Evolutionary conservation across 257 asterid genomes (phyloP).

Genomic region (Gentiana dahurica): DNA sequence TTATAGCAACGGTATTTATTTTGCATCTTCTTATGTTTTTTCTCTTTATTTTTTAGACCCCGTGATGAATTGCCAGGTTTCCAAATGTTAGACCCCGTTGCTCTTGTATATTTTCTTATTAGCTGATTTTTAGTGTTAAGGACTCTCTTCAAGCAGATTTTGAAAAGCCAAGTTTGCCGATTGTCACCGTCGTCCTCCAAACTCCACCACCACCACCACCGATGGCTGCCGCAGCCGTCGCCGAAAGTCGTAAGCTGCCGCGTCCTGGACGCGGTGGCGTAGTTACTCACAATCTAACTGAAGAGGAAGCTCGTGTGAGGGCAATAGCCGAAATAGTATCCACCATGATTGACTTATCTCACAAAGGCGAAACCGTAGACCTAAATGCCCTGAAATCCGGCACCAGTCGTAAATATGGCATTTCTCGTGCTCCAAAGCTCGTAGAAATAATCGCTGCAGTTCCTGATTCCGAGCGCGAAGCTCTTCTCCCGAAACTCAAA

Average conservation of each 20-base stretch:
- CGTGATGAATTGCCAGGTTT: no score
- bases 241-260: slow-evolving; percentile 69
- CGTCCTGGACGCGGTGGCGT: slow-evolving; percentile 99
- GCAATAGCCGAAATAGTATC: slow-evolving; percentile 94
- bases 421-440: slow-evolving; percentile 86
- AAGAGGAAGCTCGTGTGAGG: slow-evolving; percentile 89
- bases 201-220: neutral
- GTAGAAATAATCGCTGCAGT: slow-evolving; percentile 98
- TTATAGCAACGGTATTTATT: no score
- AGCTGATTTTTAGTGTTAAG: no score
- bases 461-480: slow-evolving; percentile 84
- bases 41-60: no score
- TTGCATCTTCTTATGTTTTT: no score
- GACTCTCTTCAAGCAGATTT: no score
- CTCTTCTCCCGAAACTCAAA: slow-evolving; percentile 77
- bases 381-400: slow-evolving; percentile 84
- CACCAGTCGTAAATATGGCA: slow-evolving; percentile 87
- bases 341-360: slow-evolving; percentile 82
- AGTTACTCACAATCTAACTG: slow-evolving; percentile 57
- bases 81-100: no score
- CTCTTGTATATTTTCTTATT: no score
- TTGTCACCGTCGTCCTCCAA: no score
- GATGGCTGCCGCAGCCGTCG: slow-evolving; percentile 57
- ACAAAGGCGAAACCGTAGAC: slow-evolving; percentile 76
- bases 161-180: no score